Evolutionary conservation across 495 filamentous ascomycete species (phyloP).

Genomic region (Darksidea phi): DNA sequence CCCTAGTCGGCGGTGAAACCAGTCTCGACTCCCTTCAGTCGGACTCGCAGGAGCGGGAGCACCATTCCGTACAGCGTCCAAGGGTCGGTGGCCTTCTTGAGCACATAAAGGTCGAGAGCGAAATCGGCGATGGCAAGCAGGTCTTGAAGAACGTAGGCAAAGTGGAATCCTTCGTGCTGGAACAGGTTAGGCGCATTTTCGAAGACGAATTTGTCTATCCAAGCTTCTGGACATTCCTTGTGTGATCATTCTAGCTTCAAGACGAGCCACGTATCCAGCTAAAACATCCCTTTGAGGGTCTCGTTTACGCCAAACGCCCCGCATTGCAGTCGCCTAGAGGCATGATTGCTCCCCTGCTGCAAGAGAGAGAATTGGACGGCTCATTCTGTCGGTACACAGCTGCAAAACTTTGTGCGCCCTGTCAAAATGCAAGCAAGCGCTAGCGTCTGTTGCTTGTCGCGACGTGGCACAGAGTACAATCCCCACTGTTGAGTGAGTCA

Average conservation of each 20-base stretch:
- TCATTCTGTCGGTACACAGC: conserved; percentile 27
- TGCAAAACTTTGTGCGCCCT: conserved; percentile 24
- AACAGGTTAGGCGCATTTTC: conserved; percentile 94
- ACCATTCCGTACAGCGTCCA: conserved; percentile 39
- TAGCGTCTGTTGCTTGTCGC: conserved; percentile 17
- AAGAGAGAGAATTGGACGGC: conserved; percentile 24
- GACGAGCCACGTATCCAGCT: conserved; percentile 13
- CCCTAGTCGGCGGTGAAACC: conserved; percentile 44
- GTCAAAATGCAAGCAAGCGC: conserved; percentile 31
- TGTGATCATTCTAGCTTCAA: conserved; percentile 54
- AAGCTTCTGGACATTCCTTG: conserved; percentile 95
- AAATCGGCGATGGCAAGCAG: conserved; percentile 92
- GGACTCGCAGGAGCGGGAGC: conserved; percentile 7
- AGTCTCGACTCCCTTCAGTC: conserved; percentile 50
- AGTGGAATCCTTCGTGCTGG: conserved; percentile 94
- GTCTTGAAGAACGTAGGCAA: conserved; percentile 97
- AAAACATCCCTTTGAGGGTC: conserved; percentile 12
- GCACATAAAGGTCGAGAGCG: conserved; percentile 93
- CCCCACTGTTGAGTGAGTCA: conserved; percentile 24
- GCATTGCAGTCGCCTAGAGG: conserved; percentile 26
- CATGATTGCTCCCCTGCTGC: conserved; percentile 3
- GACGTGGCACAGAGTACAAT: conserved; percentile 24
- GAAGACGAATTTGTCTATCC: conserved; percentile 98
- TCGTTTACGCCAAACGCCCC: not conserved
- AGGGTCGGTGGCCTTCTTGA: conserved; percentile 73